Conservation (phyloP, 352 stramenopile species). For the Phytopythium aichiense region DNA sequence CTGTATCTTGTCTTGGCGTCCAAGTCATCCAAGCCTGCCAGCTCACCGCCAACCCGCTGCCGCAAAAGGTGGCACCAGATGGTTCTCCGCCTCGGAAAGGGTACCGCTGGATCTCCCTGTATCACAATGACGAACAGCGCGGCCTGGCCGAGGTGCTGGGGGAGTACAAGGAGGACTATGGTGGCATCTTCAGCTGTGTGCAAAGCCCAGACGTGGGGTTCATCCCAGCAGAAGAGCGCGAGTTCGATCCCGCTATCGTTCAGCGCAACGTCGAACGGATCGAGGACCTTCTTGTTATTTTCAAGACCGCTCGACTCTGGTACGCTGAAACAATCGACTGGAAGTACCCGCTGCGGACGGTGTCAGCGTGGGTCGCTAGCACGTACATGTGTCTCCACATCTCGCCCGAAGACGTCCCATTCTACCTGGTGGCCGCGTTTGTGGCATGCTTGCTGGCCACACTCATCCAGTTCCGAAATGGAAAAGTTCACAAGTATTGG, state of each 20-base stretch:
- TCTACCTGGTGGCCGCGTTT: background rate
- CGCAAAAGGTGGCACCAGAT: background rate
- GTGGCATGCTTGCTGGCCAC: conserved; percentile 8
- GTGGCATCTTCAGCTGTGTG: background rate
- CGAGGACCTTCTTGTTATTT: conserved; percentile 16
- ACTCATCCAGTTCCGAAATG: conserved; percentile 16
- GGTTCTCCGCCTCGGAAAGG: background rate
- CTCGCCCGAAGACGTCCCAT: conserved; percentile 9
- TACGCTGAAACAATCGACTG: conserved; percentile 27
- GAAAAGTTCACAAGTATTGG: conserved; percentile 23
- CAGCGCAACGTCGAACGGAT: conserved; percentile 36
- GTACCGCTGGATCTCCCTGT: background rate
- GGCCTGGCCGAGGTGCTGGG: background rate
- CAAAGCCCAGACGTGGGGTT: conserved; percentile 18
- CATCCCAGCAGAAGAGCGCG: conserved; percentile 20
- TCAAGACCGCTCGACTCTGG: conserved; percentile 11
- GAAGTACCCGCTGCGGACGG: conserved; percentile 18
- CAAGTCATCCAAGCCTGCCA: background rate
- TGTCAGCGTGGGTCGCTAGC: conserved; percentile 13
- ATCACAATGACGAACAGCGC: background rate
- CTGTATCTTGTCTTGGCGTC: background rate
- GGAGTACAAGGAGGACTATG: background rate
- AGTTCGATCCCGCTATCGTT: conserved; percentile 29
- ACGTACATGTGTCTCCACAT: conserved; percentile 1
- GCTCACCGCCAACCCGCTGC: background rate